Base-by-base conservation (phyloP, 257 asterid species). In the Capsicum pubescens region DNA sequence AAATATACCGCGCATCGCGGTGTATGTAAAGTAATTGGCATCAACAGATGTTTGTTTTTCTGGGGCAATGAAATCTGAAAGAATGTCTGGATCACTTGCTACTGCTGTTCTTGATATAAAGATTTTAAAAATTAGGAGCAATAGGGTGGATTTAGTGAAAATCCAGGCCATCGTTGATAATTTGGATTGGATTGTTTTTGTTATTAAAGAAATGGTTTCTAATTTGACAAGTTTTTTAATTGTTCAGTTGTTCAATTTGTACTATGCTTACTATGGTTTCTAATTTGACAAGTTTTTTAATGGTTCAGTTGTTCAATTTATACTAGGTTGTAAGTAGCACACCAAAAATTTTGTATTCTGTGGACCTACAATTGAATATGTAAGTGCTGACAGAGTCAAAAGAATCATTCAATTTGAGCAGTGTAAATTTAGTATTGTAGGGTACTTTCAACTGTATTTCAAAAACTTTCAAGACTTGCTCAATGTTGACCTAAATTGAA, bases 1-100 rank as follows among this genome's bases (percentile, higher is more conserved):
- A 44, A 70, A 70, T 70, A 70, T 70, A 70, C 79, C 79, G 5
- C 56, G 79, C 79, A 70, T 70, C 5, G 36, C 57, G 5, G 57
- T 70, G 36, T 70, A 70, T 9, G 79, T 70, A 57, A 44, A 70
- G 10, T 70, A 17, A 42, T 70, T 17, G 16, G 6, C 36, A 46
- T 44, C 56, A 17, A 44, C 6, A 9, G 57, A 44, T 5, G 56
- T 9, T 70, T 44, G 6, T 9, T 44, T 70, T 44, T 17, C 57
- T 17, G 57, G 58, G 17, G 16, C 2, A 7, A 13, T 6, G 39
- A 71, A 71, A 5, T 71, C 79, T 46, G 36, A 46, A 71, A 71
- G 58, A 16, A 71, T 71, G 3, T 44, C 17, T 9, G 58, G 79
- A 71, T 71, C 79, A 46, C 79, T 19, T 71, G 79, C 58, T 10